These are phyloP conservation scores for Tetradesmus obliquus DNA, from an alignment of 139 green algal genomes.

Conservation along the genomic window DNA sequence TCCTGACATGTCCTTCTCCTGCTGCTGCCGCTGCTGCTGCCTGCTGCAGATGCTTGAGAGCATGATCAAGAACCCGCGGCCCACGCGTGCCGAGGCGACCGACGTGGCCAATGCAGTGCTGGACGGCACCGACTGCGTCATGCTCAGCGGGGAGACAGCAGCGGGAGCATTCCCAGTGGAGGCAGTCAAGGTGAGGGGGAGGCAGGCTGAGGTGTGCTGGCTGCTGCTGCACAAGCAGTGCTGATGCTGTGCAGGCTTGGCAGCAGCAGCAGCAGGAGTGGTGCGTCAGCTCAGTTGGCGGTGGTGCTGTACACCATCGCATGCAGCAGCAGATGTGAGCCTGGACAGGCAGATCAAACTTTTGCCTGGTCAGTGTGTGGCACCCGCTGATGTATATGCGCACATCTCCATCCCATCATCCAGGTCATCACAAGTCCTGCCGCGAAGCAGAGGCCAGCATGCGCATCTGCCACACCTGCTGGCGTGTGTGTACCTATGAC, in stretches of 20 bases:
- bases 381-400: no score
- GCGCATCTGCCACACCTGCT: not conserved
- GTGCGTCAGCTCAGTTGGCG: not conserved
- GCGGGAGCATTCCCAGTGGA: slow-evolving; percentile 91
- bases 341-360: no score
- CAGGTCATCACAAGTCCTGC: no score
- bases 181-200: slow-evolving; percentile 75
- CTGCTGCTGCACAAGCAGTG: not conserved
- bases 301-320: not conserved
- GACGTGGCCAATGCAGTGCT: slow-evolving; percentile 98
- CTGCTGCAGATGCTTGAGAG: slow-evolving; percentile 89
- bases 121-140: slow-evolving; percentile 97
- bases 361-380: no score
- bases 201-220: not conserved
- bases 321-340: no score
- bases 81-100: slow-evolving; percentile 95
- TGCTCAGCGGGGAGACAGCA: slow-evolving; percentile 98
- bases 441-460: no score
- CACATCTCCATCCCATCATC: no score
- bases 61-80: slow-evolving; percentile 96
- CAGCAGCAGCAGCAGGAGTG: not conserved
- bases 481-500: not conserved
- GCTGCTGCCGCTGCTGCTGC: not conserved
- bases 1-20: not conserved
- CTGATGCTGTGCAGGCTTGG: not conserved